Percentiles rank a stretch among this genome's conserved stretches.
These are phyloP conservation scores for Cryptococcus sp. DNA, from an alignment of 1,284 basidiomycete genomes.

Conservation along the genomic window DNA sequence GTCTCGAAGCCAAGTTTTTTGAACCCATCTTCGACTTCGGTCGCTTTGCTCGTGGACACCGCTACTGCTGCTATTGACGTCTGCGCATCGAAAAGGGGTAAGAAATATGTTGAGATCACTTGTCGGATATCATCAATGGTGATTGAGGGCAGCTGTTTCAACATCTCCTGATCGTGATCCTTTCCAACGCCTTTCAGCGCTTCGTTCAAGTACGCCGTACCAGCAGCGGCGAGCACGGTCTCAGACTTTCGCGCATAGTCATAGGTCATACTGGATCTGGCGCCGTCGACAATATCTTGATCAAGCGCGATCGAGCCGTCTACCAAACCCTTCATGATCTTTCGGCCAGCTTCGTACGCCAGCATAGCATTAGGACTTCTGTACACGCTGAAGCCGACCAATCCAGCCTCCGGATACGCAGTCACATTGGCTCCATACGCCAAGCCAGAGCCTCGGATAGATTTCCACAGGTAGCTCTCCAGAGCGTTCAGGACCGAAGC, in stretches of 20 bases:
- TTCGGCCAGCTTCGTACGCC: conserved; percentile 78
- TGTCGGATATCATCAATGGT: conserved; percentile 73
- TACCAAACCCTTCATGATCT: conserved; percentile 71
- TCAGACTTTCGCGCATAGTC: conserved; percentile 76
- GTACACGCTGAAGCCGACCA: conserved; percentile 79
- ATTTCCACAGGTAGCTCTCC: conserved; percentile 92
- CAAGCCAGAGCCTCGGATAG: conserved; percentile 85
- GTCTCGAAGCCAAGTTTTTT: conserved; percentile 73
- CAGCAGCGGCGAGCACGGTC: conserved; percentile 79
- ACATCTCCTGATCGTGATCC: conserved; percentile 69
- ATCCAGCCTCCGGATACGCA: conserved; percentile 77
- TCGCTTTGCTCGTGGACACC: conserved; percentile 76
- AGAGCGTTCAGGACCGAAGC: conserved; percentile 87
- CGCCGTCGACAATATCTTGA: conserved; percentile 80
- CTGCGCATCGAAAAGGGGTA: conserved; percentile 80
- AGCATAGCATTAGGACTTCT: conserved; percentile 85
- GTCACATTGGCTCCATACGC: conserved; percentile 88
- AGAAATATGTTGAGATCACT: conserved; percentile 72
- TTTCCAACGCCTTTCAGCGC: conserved; percentile 76
- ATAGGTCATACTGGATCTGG: conserved; percentile 89
- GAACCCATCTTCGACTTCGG: conserved; percentile 69
- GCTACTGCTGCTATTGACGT: conserved; percentile 80
- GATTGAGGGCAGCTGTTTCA: conserved; percentile 70
- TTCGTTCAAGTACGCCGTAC: conserved; percentile 79
- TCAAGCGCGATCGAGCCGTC: conserved; percentile 78